These are phyloP conservation scores for Hygrophorus russula DNA, from an alignment of 768 basidiomycete genomes.

Conservation along the genomic window DNA sequence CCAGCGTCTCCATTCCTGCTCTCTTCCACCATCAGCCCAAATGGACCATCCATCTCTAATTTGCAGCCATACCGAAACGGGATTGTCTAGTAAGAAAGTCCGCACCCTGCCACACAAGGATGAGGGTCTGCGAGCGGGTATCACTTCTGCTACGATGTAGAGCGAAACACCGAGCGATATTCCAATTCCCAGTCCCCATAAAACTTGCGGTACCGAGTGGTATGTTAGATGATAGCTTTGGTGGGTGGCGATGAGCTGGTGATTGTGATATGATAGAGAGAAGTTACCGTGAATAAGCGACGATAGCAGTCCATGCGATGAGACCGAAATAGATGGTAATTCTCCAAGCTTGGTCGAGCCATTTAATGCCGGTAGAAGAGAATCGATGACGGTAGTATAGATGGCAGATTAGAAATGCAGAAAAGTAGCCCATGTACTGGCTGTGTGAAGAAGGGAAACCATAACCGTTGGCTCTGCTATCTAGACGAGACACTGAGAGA, in stretches of 20 bases:
- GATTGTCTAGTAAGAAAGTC: constrained; percentile 38
- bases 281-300: constrained; percentile 71
- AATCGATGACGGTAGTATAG: constrained; percentile 62
- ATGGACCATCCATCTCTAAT: constrained; percentile 76
- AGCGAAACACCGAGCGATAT: constrained; percentile 36
- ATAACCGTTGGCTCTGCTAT: constrained; percentile 54
- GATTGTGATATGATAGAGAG: neutral
- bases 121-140: constrained; percentile 42
- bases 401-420: constrained; percentile 66
- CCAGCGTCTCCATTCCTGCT: constrained; percentile 64
- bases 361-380: constrained; percentile 32
- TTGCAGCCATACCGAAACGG: constrained; percentile 52
- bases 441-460: constrained; percentile 86
- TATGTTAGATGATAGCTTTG: constrained; percentile 52
- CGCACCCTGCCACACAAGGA: constrained; percentile 44
- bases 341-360: constrained; percentile 45
- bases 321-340: constrained; percentile 36
- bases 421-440: constrained; percentile 86
- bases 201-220: constrained; percentile 60
- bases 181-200: constrained; percentile 69
- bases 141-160: constrained; percentile 46
- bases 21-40: constrained; percentile 71
- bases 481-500: constrained; percentile 1
- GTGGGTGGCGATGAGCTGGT: neutral
- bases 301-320: constrained; percentile 43